Evolutionary conservation across 2,329 filamentous ascomycete species (phyloP).

Genomic region (Penicillium hordei): DNA sequence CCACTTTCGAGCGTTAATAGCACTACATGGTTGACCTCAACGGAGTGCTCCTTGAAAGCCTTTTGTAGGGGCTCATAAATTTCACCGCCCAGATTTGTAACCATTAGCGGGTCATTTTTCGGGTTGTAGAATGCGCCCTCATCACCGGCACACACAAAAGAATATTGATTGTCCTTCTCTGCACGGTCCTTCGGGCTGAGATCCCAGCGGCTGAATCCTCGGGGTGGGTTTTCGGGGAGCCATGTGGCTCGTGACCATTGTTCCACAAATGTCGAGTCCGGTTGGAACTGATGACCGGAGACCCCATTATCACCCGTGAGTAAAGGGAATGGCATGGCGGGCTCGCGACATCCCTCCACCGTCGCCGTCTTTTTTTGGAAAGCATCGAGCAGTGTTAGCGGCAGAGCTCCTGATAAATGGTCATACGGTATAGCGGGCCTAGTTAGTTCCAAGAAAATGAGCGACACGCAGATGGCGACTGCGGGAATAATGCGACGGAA

Average conservation of each 20-base stretch:
- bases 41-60: slow-evolving; percentile 29
- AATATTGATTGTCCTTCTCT: slow-evolving; percentile 19
- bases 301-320: not conserved
- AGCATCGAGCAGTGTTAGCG: slow-evolving; percentile 36
- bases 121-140: slow-evolving; percentile 33
- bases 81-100: slow-evolving; percentile 38
- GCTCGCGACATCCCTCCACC: slow-evolving; percentile 25
- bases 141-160: slow-evolving; percentile 17
- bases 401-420: slow-evolving; percentile 39
- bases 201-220: slow-evolving; percentile 36
- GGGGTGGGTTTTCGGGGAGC: slow-evolving; percentile 31
- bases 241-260: slow-evolving; percentile 32
- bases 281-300: slow-evolving; percentile 12
- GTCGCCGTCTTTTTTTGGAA: slow-evolving; percentile 26
- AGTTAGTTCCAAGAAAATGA: slow-evolving; percentile 30
- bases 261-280: slow-evolving; percentile 9
- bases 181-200: slow-evolving; percentile 15
- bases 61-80: slow-evolving; percentile 33
- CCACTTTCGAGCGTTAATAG: slow-evolving; percentile 43
- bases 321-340: slow-evolving; percentile 31
- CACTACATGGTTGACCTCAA: slow-evolving; percentile 42
- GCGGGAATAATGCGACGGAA: slow-evolving; percentile 21
- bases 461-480: slow-evolving; percentile 23
- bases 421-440: slow-evolving; percentile 39
- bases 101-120: slow-evolving; percentile 37